Evolutionary conservation across 1,139 yeast species (phyloP).

Genomic region (Blastobotrys persicus): DNA sequence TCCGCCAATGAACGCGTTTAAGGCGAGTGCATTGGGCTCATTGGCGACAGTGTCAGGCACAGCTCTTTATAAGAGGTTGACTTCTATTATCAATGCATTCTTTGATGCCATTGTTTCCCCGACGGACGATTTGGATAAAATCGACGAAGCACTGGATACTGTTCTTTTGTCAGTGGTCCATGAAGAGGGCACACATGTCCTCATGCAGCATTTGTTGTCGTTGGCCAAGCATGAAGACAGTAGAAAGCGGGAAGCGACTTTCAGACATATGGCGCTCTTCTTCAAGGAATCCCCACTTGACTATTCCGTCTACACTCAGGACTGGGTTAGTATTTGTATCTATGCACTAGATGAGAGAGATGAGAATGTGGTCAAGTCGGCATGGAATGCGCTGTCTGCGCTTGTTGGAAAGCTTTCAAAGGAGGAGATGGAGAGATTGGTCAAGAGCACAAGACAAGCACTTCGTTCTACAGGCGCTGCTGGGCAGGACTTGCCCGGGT

Average conservation of each 20-base stretch:
- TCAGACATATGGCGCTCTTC: slow-evolving; percentile 67
- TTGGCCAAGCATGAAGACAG: slow-evolving; percentile 76
- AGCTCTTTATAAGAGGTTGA: slow-evolving; percentile 70
- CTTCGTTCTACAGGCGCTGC: slow-evolving; percentile 62
- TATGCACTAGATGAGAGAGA: slow-evolving; percentile 71
- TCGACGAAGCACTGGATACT: slow-evolving; percentile 60
- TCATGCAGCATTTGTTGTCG: slow-evolving; percentile 76
- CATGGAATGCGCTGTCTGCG: slow-evolving; percentile 65
- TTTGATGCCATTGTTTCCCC: slow-evolving; percentile 53
- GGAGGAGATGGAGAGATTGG: slow-evolving; percentile 70
- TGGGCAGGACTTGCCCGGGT: slow-evolving; percentile 71
- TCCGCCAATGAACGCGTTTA: slow-evolving; percentile 79
- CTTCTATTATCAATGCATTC: slow-evolving; percentile 68
- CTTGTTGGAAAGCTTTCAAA: slow-evolving; percentile 60
- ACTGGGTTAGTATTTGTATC: slow-evolving; percentile 71
- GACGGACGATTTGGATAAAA: slow-evolving; percentile 41
- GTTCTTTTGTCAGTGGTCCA: slow-evolving; percentile 69
- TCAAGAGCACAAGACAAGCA: slow-evolving; percentile 74
- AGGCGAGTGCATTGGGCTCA: slow-evolving; percentile 84
- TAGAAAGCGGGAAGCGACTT: slow-evolving; percentile 62
- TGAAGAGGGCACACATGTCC: slow-evolving; percentile 80
- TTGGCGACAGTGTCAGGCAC: slow-evolving; percentile 89
- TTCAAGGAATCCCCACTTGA: slow-evolving; percentile 66
- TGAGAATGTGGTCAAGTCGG: slow-evolving; percentile 59
- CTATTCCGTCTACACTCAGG: slow-evolving; percentile 69